Conservation (phyloP, 2,329 filamentous ascomycete species). For the Thielaviopsis cerberus region DNA sequence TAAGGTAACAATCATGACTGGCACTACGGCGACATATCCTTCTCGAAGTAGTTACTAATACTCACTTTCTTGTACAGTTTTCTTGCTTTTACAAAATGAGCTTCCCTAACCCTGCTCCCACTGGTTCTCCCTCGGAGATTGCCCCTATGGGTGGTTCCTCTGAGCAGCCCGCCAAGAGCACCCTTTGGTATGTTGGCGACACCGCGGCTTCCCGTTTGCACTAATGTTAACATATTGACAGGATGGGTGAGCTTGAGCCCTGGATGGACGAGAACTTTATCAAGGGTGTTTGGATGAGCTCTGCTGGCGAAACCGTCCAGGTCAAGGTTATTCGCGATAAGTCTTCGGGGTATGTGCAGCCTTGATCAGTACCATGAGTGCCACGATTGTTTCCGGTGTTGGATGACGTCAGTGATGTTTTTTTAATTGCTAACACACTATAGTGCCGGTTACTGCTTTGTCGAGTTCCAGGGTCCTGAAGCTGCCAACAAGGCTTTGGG, state of each 20-base stretch:
- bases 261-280: constrained; percentile 99
- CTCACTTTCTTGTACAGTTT: background rate
- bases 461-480: constrained; percentile 70
- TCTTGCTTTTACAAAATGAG: constrained; percentile 12
- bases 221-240: constrained; percentile 20
- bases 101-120: constrained; percentile 12
- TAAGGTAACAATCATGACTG: background rate
- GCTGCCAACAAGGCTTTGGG: constrained; percentile 81
- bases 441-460: constrained; percentile 96
- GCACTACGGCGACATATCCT: background rate
- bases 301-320: constrained; percentile 84
- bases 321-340: constrained; percentile 99
- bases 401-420: background rate
- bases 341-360: constrained; percentile 64
- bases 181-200: constrained; percentile 31
- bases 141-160: constrained; percentile 15
- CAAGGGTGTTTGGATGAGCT: constrained; percentile 73
- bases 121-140: constrained; percentile 17
- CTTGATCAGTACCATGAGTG: background rate
- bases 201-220: background rate
- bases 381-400: background rate
- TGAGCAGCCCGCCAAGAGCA: constrained; percentile 35
- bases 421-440: constrained; percentile 14
- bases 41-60: background rate
- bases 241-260: constrained; percentile 97